A percentile compares a stretch with the other conserved stretches of the same genome.
Evolutionary conservation across 257 asterid species (phyloP).

Genomic region (Striga asiatica): DNA sequence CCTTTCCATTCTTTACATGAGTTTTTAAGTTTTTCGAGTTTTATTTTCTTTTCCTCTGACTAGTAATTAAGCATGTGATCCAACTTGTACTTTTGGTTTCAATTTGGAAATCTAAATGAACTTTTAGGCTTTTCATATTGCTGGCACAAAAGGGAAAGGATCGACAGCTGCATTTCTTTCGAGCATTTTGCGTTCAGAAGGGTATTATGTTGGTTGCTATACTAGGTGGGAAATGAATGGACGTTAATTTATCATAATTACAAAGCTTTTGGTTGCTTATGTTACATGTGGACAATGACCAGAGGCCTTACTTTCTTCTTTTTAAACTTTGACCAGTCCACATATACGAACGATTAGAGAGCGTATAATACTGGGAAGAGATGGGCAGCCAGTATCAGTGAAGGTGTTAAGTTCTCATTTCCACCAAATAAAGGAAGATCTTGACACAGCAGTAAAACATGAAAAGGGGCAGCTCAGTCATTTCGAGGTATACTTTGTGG

Average conservation of each 20-base stretch:
- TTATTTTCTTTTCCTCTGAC: too few species aligned
- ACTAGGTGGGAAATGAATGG: constrained; percentile 36
- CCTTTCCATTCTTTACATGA: not conserved
- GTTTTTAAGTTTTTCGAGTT: not conserved
- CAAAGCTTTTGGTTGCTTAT: not conserved
- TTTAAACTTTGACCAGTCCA: constrained; percentile 62
- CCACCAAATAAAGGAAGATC: constrained; percentile 33
- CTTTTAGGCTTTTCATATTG: constrained; percentile 65
- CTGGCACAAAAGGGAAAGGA: constrained; percentile 98
- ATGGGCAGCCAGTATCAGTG: constrained; percentile 65
- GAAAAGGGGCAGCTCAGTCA: constrained; percentile 72
- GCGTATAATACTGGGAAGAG: constrained; percentile 67
- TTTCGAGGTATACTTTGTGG: constrained; percentile 60
- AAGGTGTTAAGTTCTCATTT: constrained; percentile 51
- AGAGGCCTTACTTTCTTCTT: not conserved
- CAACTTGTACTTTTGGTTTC: not conserved
- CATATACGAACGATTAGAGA: constrained; percentile 81
- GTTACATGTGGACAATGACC: constrained; percentile 8
- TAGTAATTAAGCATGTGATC: too few species aligned
- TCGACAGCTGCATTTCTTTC: constrained; percentile 88
- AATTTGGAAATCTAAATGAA: constrained; percentile 1
- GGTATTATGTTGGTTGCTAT: constrained; percentile 90
- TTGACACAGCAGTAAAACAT: constrained; percentile 47
- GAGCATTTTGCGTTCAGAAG: constrained; percentile 72
- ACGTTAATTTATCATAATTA: not conserved